These are phyloP conservation scores for Cardamine resedifolia DNA, from an alignment of 345 rosid species.

Conservation along the genomic window DNA sequence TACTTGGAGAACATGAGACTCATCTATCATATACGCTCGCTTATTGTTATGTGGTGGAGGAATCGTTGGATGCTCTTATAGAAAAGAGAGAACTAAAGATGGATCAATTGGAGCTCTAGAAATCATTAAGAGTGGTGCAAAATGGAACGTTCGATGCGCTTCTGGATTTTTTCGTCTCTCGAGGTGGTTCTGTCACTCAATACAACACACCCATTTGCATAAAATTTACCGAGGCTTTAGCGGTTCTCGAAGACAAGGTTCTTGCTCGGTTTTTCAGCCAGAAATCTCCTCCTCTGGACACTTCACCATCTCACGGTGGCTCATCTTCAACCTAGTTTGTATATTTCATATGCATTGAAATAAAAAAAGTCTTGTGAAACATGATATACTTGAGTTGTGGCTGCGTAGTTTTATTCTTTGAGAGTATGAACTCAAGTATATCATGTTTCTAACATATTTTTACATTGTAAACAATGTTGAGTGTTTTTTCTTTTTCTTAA, in stretches of 20 bases:
- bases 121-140: constrained; percentile 56
- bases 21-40: neutral
- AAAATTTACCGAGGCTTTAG: constrained; percentile 41
- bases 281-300: neutral
- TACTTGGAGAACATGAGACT: neutral
- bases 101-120: constrained; percentile 54
- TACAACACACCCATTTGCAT: constrained; percentile 65
- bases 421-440: neutral
- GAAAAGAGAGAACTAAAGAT: constrained; percentile 45
- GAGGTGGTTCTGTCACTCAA: constrained; percentile 56
- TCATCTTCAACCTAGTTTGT: neutral
- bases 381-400: neutral
- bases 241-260: neutral
- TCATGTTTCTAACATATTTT: neutral
- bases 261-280: constrained; percentile 1
- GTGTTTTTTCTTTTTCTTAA: too few relatives aligned
- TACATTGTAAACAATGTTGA: too few relatives aligned
- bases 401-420: neutral
- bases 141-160: constrained; percentile 58
- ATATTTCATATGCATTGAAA: neutral
- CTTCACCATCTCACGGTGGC: neutral
- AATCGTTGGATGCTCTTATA: constrained; percentile 50
- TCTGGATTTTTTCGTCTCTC: constrained; percentile 55
- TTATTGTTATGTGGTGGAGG: constrained; percentile 49
- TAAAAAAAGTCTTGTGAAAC: neutral